These are phyloP conservation scores for Simplicillium sp. DNA, from an alignment of 2,329 filamentous ascomycete species.

Conservation along the genomic window DNA sequence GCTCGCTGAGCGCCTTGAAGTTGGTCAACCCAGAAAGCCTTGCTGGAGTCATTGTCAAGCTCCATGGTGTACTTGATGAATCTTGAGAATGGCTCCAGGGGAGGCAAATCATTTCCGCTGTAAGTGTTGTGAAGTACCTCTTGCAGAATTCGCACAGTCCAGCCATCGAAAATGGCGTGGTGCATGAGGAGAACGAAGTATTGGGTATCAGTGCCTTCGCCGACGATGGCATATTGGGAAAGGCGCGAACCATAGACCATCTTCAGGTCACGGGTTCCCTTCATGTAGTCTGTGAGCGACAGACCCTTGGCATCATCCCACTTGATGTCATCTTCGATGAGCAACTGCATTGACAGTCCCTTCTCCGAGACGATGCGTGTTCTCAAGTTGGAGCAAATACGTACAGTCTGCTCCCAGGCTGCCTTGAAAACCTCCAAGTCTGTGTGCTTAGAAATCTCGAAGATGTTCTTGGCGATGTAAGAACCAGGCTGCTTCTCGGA, in stretches of 20 bases:
- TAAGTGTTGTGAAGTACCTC: constrained; percentile 8
- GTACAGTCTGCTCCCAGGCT: constrained; percentile 8
- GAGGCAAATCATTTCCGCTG: constrained; percentile 1
- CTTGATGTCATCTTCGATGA: background rate
- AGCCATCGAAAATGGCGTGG: constrained; percentile 42
- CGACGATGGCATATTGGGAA: constrained; percentile 4
- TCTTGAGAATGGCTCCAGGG: constrained; percentile 29
- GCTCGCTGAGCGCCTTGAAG: constrained; percentile 11
- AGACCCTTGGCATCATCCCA: background rate
- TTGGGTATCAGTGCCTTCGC: background rate
- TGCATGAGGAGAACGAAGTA: constrained; percentile 8
- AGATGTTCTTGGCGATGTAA: constrained; percentile 8
- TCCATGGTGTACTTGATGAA: constrained; percentile 24
- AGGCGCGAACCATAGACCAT: constrained; percentile 8
- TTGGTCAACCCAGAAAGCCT: constrained; percentile 31
- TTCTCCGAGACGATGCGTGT: background rate
- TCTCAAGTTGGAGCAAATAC: background rate
- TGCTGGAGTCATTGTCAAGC: constrained; percentile 4
- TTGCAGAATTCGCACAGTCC: constrained; percentile 31
- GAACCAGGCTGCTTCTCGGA: constrained; percentile 9
- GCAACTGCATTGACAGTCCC: constrained; percentile 3
- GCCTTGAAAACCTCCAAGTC: constrained; percentile 4
- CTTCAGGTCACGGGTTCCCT: background rate
- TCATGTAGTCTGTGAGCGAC: background rate
- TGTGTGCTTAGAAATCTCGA: constrained; percentile 4